Evolutionary conservation across 169 alveolate species (phyloP), one percentile per base, ranked within the genome.

Genomic region (Babesia sp.): DNA sequence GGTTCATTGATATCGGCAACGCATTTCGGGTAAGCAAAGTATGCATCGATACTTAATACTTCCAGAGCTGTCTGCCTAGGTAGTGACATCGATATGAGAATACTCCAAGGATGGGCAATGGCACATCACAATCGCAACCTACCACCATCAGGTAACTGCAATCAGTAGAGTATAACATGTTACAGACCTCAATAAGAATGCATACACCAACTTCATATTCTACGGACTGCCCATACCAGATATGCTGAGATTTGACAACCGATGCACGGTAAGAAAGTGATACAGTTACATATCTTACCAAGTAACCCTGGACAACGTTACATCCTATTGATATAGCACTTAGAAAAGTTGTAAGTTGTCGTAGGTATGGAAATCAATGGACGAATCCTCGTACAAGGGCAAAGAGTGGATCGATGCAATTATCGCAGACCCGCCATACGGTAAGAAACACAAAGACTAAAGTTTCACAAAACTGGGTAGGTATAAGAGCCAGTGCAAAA

Each of bases 361-460:
- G 2, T 44, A 55, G 64, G 64, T 45, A 6, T 64, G 74, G 74
- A 64, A 34, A 37, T 20, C 46, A 7, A 29, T 64, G 50, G 33
- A 18, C 44, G 54, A 31, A 14, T 3, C 3, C 9, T 9, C 12
- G 2, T 7, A 46, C 8, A 31, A 6, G 18, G 20, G 48, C 3
- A 51, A 50, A 44, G 85, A 86, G 36, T 92, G 94, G 91, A 94
- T 97, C 56, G 99, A 97, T 92, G 96, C 98, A 6, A 94, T 97
- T 31, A 90, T 97, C 29, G 93, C 99, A 48, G 99, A 97, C 74
- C 99, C 99, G 24, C 99, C 99, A 22, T 97, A 97, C 89, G 99
- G 99, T 1, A 91, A 68, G 45, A 26, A 39, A 7, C 22, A 24
- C 28, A 12, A 18, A n/a, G 1, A 16, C 37, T 4, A 1, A 1